Conservation (phyloP, 164 flowering plant species). For the Stephania cephalantha region DNA sequence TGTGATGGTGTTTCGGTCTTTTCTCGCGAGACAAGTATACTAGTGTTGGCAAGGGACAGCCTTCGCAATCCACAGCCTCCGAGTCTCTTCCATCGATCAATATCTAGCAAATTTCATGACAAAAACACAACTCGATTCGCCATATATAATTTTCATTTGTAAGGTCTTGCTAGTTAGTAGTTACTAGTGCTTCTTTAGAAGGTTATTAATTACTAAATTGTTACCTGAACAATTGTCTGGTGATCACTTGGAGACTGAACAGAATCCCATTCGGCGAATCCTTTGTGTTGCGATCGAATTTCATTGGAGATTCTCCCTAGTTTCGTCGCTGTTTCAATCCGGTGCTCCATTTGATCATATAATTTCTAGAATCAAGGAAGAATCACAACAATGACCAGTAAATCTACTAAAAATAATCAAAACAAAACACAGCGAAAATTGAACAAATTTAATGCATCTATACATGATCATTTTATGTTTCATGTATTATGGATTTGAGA, state of each 20-base stretch:
- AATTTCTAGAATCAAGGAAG: constrained; percentile 13
- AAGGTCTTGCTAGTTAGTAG: no score
- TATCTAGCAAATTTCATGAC: constrained; percentile 22
- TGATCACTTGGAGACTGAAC: constrained; percentile 18
- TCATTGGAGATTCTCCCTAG: constrained; percentile 23
- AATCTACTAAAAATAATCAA: no score
- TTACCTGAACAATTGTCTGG: constrained; percentile 32
- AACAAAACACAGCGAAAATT: no score
- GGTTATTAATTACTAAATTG: no score
- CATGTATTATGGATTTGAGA: no score
- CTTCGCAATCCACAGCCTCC: constrained; percentile 27
- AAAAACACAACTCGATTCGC: no score
- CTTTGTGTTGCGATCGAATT: constrained; percentile 22
- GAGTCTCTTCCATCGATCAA: constrained; percentile 38
- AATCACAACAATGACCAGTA: no score
- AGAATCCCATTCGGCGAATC: constrained; percentile 31
- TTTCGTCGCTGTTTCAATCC: constrained; percentile 20
- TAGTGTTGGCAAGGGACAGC: constrained; percentile 35
- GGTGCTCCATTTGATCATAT: constrained; percentile 28
- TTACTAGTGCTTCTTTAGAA: no score
- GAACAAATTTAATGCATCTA: no score
- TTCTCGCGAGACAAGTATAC: constrained; percentile 55
- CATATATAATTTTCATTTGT: no score
- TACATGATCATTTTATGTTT: no score
- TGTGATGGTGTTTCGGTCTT: constrained; percentile 28